A percentile compares a stretch with the other conserved stretches of the same genome.
These are phyloP conservation scores for Colletotrichum paranaense DNA, from an alignment of 2,329 filamentous ascomycete genomes.

Conservation along the genomic window DNA sequence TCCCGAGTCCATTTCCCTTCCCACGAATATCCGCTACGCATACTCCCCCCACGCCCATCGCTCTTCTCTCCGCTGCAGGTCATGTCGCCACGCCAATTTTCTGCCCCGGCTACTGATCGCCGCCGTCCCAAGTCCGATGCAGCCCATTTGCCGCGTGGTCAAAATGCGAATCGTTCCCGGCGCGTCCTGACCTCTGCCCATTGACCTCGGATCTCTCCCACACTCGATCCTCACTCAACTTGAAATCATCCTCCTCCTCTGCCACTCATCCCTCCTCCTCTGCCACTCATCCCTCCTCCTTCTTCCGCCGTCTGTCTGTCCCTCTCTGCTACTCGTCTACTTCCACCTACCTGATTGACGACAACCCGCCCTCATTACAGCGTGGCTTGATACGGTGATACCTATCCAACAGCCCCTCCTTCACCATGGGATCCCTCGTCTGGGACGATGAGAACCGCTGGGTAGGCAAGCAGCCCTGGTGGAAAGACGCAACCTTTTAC, in stretches of 20 bases:
- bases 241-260: background rate
- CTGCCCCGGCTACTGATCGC: constrained; percentile 20
- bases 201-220: constrained; percentile 8
- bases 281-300: background rate
- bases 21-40: background rate
- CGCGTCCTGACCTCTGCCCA: background rate
- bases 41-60: background rate
- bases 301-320: background rate
- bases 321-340: background rate
- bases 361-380: background rate
- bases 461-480: constrained; percentile 53
- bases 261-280: background rate
- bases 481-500: constrained; percentile 59
- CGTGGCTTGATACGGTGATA: background rate
- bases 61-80: constrained; percentile 6
- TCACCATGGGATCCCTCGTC: constrained; percentile 47
- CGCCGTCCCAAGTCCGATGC: background rate
- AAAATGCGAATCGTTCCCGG: constrained; percentile 26
- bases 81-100: constrained; percentile 23
- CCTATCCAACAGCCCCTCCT: background rate
- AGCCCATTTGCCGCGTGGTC: constrained; percentile 8
- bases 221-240: background rate
- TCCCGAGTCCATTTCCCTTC: background rate
- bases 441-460: constrained; percentile 45
- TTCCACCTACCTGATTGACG: background rate